Percentiles rank a stretch among this genome's conserved stretches.
phyloP scores from a whole-genome alignment of 805 yeast genomes.

The Phaffomyces antillensis region DNA sequence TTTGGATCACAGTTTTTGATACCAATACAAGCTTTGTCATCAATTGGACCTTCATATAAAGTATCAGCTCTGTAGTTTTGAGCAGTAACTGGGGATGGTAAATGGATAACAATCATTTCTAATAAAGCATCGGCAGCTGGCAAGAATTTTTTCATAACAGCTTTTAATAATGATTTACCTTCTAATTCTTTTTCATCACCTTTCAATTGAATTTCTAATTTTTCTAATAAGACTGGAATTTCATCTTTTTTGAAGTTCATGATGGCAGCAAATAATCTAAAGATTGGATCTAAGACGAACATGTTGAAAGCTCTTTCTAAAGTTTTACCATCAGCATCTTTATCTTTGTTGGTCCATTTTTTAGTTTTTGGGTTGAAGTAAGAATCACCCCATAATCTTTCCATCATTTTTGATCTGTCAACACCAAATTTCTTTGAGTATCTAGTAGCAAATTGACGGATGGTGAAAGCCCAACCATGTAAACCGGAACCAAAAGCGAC shows the following conservation, averaged over 20 bases:
- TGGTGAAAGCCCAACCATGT: slow-evolving; percentile 99
- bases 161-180: slow-evolving; percentile 97
- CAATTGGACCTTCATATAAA: slow-evolving; percentile 97
- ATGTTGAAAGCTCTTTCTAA: slow-evolving; percentile 99
- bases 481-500: slow-evolving; percentile 99
- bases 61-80: slow-evolving; percentile 99
- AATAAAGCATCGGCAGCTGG: slow-evolving; percentile 99
- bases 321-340: slow-evolving; percentile 90
- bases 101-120: slow-evolving; percentile 97
- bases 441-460: slow-evolving; percentile 96
- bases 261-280: slow-evolving; percentile 93
- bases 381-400: slow-evolving; percentile 99
- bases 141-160: slow-evolving; percentile 98
- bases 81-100: slow-evolving; percentile 99
- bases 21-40: slow-evolving; percentile 83
- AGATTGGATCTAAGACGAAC: slow-evolving; percentile 98
- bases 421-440: slow-evolving; percentile 99
- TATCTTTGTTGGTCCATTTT: slow-evolving; percentile 96
- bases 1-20: slow-evolving; percentile 98
- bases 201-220: slow-evolving; percentile 90
- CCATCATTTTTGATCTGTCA: slow-evolving; percentile 96
- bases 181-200: slow-evolving; percentile 96
- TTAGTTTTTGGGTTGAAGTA: slow-evolving; percentile 99
- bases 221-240: slow-evolving; percentile 84
- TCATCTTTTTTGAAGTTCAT: slow-evolving; percentile 99